phyloP scores from a whole-genome alignment of 1,139 yeast species.

The Lodderomyces oxycetoniae region DNA sequence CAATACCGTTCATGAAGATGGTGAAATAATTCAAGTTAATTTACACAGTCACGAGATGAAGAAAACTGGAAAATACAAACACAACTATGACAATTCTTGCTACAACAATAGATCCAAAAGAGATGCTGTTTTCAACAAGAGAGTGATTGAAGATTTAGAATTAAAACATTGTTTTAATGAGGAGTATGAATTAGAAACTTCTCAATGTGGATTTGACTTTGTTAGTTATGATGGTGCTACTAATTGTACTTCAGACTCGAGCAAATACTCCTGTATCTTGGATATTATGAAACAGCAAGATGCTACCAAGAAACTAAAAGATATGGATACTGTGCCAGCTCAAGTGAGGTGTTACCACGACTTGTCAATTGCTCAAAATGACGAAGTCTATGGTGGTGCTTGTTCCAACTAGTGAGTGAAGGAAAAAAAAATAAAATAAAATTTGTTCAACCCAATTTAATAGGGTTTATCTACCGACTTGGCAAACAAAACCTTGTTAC shows the following conservation, averaged over 20 bases:
- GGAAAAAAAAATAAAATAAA: background rate
- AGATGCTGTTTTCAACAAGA: slow-evolving; percentile 8
- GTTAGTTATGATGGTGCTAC: slow-evolving; percentile 13
- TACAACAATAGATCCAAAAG: slow-evolving; percentile 10
- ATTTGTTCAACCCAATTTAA: too few relatives aligned
- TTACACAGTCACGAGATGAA: slow-evolving; percentile 13
- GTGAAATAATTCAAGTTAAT: slow-evolving; percentile 15
- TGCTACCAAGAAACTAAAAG: slow-evolving; percentile 13
- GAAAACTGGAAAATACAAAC: slow-evolving; percentile 13
- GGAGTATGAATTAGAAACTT: slow-evolving; percentile 12
- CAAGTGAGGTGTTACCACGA: slow-evolving; percentile 16
- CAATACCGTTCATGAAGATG: slow-evolving; percentile 13
- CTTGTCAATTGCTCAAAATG: slow-evolving; percentile 10
- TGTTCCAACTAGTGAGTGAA: slow-evolving; percentile 11
- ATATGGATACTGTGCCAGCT: slow-evolving; percentile 16
- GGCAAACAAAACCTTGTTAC: too few relatives aligned
- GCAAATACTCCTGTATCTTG: slow-evolving; percentile 15
- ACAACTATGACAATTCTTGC: slow-evolving; percentile 14
- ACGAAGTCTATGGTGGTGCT: slow-evolving; percentile 14
- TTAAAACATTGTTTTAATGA: slow-evolving; percentile 13
- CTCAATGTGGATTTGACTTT: slow-evolving; percentile 16
- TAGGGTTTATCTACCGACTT: too few relatives aligned
- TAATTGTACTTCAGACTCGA: slow-evolving; percentile 12
- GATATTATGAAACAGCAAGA: slow-evolving; percentile 16
- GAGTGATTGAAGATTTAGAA: slow-evolving; percentile 12